These are phyloP conservation scores for Candida pseudoviswanathii DNA, from an alignment of 1,139 yeast genomes.

Conservation along the genomic window DNA sequence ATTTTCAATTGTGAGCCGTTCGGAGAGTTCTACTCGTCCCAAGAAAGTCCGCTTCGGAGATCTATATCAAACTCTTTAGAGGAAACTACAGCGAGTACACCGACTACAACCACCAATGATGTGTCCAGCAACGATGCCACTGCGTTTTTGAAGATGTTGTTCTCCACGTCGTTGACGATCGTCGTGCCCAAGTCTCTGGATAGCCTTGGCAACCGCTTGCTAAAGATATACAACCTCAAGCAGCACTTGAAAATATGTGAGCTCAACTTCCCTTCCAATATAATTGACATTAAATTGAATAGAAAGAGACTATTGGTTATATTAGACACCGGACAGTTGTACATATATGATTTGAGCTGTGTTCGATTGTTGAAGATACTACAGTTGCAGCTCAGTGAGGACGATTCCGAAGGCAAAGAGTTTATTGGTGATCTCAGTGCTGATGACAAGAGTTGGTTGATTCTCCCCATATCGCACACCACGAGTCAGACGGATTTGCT, in stretches of 20 bases:
- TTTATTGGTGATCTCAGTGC: conserved; percentile 52
- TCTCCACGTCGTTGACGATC: conserved; percentile 69
- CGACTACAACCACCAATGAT: conserved; percentile 11
- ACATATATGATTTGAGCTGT: conserved; percentile 72
- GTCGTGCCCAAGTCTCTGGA: conserved; percentile 53
- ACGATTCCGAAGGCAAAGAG: conserved; percentile 25
- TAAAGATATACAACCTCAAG: conserved; percentile 68
- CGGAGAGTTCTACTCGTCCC: conserved; percentile 44
- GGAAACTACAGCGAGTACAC: conserved; percentile 4
- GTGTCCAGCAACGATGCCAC: conserved; percentile 25
- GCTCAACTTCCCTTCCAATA: conserved; percentile 63
- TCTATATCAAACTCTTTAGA: conserved; percentile 18
- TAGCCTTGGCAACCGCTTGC: conserved; percentile 47
- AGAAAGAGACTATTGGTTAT: conserved; percentile 65
- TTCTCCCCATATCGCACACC: conserved; percentile 33
- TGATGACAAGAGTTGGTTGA: conserved; percentile 51
- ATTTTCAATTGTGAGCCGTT: conserved; percentile 52
- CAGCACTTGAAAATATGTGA: conserved; percentile 71
- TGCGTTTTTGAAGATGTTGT: conserved; percentile 58
- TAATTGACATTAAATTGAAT: conserved; percentile 64
- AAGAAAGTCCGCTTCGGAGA: conserved; percentile 15
- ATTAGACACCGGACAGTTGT: conserved; percentile 61
- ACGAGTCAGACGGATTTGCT: conserved; percentile 35
- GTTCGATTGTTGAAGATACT: conserved; percentile 67
- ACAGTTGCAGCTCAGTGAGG: conserved; percentile 40